Conservation (phyloP, 331 rosid species). For the Erythrophleum ivorense region DNA sequence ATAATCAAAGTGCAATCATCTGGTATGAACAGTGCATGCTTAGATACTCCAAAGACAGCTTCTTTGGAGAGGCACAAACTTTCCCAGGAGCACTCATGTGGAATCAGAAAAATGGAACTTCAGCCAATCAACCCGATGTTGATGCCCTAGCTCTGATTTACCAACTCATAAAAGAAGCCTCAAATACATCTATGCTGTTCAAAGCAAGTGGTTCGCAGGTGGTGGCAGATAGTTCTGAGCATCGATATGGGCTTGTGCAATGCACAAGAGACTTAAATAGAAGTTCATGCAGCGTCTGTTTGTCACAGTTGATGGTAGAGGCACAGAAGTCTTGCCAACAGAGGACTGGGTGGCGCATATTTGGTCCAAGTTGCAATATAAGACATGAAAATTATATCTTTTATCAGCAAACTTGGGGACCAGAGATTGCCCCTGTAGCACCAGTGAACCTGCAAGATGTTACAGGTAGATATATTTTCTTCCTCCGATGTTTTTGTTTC, state of each 20-base stretch:
- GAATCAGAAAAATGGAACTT: background rate
- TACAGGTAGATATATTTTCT: background rate
- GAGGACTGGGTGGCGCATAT: slow-evolving; percentile 29
- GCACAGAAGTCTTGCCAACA: background rate
- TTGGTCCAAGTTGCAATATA: slow-evolving; percentile 35
- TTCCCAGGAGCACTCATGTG: background rate
- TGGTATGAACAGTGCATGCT: slow-evolving; percentile 17
- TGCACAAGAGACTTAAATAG: slow-evolving; percentile 20
- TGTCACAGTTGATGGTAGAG: background rate
- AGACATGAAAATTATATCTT: slow-evolving; percentile 30
- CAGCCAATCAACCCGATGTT: background rate
- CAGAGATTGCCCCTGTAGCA: background rate
- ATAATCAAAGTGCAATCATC: background rate
- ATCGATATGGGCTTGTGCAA: slow-evolving; percentile 11
- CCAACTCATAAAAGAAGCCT: slow-evolving; percentile 12
- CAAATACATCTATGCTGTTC: slow-evolving; percentile 15
- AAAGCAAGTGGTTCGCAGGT: slow-evolving; percentile 9
- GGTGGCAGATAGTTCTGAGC: slow-evolving; percentile 1
- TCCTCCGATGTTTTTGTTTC: background rate
- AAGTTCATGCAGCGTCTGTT: slow-evolving; percentile 25
- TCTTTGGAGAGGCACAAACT: slow-evolving; percentile 1
- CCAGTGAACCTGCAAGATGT: background rate
- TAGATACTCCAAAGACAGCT: background rate
- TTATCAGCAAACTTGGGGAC: background rate
- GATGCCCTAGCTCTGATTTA: slow-evolving; percentile 2